phyloP scores from a whole-genome alignment of 192 early-diverging fungal species.

The Coemansia sp. region DNA sequence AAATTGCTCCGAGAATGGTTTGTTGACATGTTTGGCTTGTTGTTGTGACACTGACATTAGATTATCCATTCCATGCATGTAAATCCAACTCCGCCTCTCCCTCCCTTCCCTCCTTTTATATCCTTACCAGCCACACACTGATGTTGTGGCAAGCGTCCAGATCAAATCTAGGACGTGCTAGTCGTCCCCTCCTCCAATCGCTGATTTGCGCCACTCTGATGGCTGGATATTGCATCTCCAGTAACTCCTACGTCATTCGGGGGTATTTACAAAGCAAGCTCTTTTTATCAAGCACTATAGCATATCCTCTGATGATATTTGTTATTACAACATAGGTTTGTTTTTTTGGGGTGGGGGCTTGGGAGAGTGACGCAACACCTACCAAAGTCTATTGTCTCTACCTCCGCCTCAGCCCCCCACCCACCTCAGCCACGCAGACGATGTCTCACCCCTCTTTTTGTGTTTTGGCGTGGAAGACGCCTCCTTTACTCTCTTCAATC shows the following conservation, averaged over 20 bases:
- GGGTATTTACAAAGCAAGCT: background rate
- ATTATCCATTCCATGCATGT: background rate
- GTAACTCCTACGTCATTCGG: background rate
- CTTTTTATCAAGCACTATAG: background rate
- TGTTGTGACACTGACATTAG: background rate
- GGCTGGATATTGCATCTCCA: background rate
- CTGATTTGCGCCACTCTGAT: background rate
- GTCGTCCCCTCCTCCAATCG: background rate
- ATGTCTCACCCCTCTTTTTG: background rate
- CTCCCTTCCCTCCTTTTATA: background rate
- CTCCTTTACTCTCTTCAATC: background rate
- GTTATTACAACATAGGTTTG: background rate
- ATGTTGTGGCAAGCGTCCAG: background rate
- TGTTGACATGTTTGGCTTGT: constrained; percentile 1
- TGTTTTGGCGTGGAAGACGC: background rate
- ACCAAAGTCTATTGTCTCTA: background rate
- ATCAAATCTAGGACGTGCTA: background rate
- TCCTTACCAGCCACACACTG: background rate
- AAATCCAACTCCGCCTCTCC: constrained; percentile 9
- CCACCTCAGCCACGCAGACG: background rate
- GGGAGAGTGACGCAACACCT: background rate
- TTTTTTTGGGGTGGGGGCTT: background rate
- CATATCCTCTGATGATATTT: background rate
- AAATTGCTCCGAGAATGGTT: background rate
- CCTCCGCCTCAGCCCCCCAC: background rate